Evolutionary conservation across 495 filamentous ascomycete genomes (phyloP).

Genomic region (Echria macrotheca): DNA sequence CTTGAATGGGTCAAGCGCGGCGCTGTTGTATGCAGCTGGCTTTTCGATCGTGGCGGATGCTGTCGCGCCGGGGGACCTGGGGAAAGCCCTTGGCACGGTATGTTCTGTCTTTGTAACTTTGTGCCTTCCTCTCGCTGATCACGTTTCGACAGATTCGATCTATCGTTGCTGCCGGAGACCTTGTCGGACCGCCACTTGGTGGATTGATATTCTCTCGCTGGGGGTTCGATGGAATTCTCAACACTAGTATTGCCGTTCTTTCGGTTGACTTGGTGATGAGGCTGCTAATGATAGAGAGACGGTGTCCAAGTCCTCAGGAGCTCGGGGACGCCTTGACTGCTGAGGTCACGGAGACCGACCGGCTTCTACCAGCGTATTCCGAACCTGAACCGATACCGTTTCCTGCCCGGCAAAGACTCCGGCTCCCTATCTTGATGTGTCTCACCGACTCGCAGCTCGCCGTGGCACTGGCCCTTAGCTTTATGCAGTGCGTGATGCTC

Average conservation of each 20-base stretch:
- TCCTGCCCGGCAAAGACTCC: background rate
- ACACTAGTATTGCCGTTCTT: constrained; percentile 5
- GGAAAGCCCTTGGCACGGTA: constrained; percentile 10
- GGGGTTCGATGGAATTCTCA: constrained; percentile 10
- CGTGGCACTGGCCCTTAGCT: constrained; percentile 3
- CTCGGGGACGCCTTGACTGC: too few relatives aligned
- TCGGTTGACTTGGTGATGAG: constrained; percentile 9
- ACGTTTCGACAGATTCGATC: constrained; percentile 4
- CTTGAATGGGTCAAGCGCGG: constrained; percentile 8
- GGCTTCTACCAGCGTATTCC: too few relatives aligned
- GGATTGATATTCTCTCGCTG: constrained; percentile 5
- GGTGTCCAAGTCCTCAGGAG: too few relatives aligned
- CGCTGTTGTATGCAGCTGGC: constrained; percentile 11
- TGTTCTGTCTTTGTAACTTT: background rate
- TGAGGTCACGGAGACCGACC: too few relatives aligned
- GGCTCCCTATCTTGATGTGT: constrained; percentile 10
- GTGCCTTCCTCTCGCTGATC: background rate
- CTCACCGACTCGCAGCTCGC: constrained; percentile 7
- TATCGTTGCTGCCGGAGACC: constrained; percentile 5
- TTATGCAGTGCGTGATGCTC: constrained; percentile 8
- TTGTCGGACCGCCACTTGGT: constrained; percentile 3
- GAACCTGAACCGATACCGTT: background rate
- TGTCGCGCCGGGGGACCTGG: constrained; percentile 5
- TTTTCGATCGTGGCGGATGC: constrained; percentile 9
- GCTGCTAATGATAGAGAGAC: constrained; percentile 10